phyloP scores from a whole-genome alignment of 192 early-diverging fungal species.

The Entophlyctis luteolus region DNA sequence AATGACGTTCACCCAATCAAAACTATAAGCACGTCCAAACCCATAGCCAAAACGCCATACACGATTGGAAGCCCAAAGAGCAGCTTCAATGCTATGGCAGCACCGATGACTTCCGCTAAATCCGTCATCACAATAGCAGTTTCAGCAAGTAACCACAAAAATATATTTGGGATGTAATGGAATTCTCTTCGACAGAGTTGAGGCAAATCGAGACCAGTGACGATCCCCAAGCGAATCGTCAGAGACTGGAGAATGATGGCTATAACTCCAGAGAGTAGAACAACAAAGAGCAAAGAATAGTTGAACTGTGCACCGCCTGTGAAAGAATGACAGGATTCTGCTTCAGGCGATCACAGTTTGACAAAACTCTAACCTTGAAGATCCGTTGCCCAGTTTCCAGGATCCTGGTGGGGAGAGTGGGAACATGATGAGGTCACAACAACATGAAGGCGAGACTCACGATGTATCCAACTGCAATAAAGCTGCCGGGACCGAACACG shows the following conservation, averaged over 20 bases:
- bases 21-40: conserved; percentile 62
- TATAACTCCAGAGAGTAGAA: conserved; percentile 62
- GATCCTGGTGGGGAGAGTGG: conserved; percentile 46
- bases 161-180: conserved; percentile 50
- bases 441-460: no score
- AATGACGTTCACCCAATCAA: conserved; percentile 28
- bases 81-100: conserved; percentile 76
- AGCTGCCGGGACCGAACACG: conserved; percentile 31
- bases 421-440: no score
- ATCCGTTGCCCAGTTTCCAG: conserved; percentile 80
- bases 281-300: conserved; percentile 61
- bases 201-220: conserved; percentile 64
- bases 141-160: conserved; percentile 62
- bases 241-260: conserved; percentile 65
- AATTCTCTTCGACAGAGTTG: conserved; percentile 55
- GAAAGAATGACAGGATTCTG: neutral
- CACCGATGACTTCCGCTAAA: conserved; percentile 78
- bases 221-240: conserved; percentile 62
- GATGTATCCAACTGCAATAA: conserved; percentile 17
- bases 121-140: conserved; percentile 66
- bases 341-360: neutral
- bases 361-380: conserved; percentile 28
- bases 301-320: conserved; percentile 60
- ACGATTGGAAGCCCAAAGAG: conserved; percentile 66
- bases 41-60: conserved; percentile 72